Evolutionary conservation across 2,329 filamentous ascomycete genomes (phyloP).

Genomic region (Hymenoscyphus occultus): DNA sequence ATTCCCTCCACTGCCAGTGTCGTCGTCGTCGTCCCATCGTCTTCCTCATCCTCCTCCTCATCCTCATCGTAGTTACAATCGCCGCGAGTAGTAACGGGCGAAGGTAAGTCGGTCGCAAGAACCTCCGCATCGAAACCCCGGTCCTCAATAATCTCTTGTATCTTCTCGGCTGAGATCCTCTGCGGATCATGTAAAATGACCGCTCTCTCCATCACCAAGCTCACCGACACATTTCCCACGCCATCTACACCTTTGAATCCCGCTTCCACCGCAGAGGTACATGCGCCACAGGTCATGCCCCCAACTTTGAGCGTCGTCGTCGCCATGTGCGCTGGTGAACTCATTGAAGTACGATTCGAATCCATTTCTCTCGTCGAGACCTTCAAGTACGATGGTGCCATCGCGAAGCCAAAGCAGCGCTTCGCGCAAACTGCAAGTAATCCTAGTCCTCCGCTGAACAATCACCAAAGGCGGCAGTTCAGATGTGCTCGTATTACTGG

Average conservation of each 20-base stretch:
- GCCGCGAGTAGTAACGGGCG: conserved; percentile 42
- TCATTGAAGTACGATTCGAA: conserved; percentile 17
- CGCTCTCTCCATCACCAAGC: conserved; percentile 92
- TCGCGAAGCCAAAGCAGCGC: conserved; percentile 19
- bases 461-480: background rate
- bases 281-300: conserved; percentile 91
- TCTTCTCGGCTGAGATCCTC: conserved; percentile 68
- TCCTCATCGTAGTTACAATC: conserved; percentile 38
- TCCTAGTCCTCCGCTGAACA: background rate
- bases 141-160: conserved; percentile 86
- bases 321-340: conserved; percentile 61
- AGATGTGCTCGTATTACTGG: conserved; percentile 2
- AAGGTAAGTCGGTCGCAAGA: conserved; percentile 74
- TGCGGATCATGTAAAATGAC: conserved; percentile 85
- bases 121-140: conserved; percentile 87
- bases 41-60: conserved; percentile 34
- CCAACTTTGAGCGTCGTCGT: conserved; percentile 89
- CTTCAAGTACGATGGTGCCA: conserved; percentile 33
- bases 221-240: conserved; percentile 83
- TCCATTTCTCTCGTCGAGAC: conserved; percentile 26
- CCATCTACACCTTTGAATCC: conserved; percentile 82
- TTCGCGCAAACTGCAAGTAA: background rate
- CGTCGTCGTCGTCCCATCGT: conserved; percentile 54
- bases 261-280: conserved; percentile 90
- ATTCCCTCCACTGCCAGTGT: conserved; percentile 80